These are phyloP conservation scores for Tulasnella sp. DNA, from an alignment of 768 basidiomycete genomes.

Conservation along the genomic window DNA sequence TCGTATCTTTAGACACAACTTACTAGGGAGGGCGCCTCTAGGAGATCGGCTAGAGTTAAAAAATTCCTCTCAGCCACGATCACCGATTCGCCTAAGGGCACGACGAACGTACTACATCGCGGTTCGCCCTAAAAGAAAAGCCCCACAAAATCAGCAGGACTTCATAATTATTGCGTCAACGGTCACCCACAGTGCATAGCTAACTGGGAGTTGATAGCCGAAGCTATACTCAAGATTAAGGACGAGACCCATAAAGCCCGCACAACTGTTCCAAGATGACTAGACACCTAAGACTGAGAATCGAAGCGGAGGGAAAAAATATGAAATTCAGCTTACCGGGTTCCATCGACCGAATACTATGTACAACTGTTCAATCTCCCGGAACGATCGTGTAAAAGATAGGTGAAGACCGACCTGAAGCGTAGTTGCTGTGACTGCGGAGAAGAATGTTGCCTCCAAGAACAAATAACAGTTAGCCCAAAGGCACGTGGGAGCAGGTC, in stretches of 20 bases:
- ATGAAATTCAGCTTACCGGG: not conserved
- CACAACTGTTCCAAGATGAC: not conserved
- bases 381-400: not conserved
- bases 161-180: not conserved
- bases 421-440: not conserved
- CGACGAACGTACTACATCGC: slow-evolving; percentile 27
- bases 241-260: slow-evolving; percentile 28
- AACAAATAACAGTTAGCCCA: not conserved
- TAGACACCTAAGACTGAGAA: not conserved
- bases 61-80: too few species aligned
- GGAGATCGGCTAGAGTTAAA: slow-evolving; percentile 20
- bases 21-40: slow-evolving; percentile 22
- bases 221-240: slow-evolving; percentile 30
- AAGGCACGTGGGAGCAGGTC: not conserved
- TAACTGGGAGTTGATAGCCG: slow-evolving; percentile 32
- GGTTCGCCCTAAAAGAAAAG: not conserved
- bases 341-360: not conserved
- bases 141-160: too few species aligned
- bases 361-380: not conserved
- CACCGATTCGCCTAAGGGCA: too few species aligned
- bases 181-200: slow-evolving; percentile 22
- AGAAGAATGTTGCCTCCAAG: not conserved
- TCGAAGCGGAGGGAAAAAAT: not conserved
- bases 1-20: not conserved
- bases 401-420: not conserved